Evolutionary conservation across 441 rosid species (phyloP).

Genomic region (Adansonia gregorii): DNA sequence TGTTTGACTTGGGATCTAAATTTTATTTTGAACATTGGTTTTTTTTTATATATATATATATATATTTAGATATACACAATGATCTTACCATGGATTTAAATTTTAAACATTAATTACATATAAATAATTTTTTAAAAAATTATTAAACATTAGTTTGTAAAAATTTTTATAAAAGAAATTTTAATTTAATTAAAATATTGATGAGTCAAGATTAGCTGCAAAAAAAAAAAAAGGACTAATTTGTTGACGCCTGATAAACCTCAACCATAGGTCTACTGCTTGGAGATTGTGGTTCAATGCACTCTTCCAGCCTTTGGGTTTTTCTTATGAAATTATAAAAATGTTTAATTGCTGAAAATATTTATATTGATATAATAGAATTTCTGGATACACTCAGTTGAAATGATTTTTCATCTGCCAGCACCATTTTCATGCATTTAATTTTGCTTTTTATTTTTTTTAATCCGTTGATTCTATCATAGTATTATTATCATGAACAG

Average conservation of each 20-base stretch:
- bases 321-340: background rate
- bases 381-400: background rate
- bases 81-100: too few species aligned
- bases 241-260: background rate
- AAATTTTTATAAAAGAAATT: too few species aligned
- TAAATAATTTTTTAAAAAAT: too few species aligned
- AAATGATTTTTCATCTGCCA: background rate
- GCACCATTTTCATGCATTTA: background rate
- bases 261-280: background rate
- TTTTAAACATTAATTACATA: too few species aligned
- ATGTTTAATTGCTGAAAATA: background rate
- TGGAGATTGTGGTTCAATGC: conserved; percentile 15
- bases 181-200: background rate
- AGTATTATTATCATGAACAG: background rate
- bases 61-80: too few species aligned
- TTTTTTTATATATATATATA: too few species aligned
- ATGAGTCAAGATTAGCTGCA: conserved; percentile 19
- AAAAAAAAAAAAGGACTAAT: conserved; percentile 15
- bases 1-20: too few species aligned
- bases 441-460: background rate
- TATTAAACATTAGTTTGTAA: too few species aligned
- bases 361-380: background rate
- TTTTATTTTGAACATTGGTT: too few species aligned
- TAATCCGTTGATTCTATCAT: too few species aligned
- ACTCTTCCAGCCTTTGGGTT: background rate